These are phyloP conservation scores for Colletotrichum spaethianum DNA, from an alignment of 2,329 filamentous ascomycete genomes.

Conservation along the genomic window DNA sequence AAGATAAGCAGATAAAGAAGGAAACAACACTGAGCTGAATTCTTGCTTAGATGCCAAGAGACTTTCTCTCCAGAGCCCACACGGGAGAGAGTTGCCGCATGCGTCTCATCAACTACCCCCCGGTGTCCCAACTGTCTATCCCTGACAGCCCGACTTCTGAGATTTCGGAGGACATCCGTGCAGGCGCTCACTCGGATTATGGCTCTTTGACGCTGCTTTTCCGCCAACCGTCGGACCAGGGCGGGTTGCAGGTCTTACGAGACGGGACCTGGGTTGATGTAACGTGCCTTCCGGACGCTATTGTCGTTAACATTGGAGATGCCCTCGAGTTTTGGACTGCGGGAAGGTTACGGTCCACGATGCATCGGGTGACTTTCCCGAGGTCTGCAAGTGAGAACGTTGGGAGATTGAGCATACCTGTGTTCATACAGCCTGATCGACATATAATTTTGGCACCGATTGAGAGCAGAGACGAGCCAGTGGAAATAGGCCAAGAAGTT, in stretches of 20 bases:
- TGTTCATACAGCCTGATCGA: constrained; percentile 41
- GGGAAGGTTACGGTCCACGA: constrained; percentile 86
- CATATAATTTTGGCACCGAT: constrained; percentile 38
- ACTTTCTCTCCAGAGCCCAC: constrained; percentile 70
- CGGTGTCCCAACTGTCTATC: constrained; percentile 78
- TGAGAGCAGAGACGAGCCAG: background rate
- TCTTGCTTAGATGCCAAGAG: constrained; percentile 51
- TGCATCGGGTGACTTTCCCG: constrained; percentile 88
- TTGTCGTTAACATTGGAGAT: constrained; percentile 83
- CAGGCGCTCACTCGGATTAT: constrained; percentile 94
- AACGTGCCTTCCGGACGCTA: constrained; percentile 55
- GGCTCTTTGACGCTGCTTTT: constrained; percentile 83
- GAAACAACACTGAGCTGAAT: background rate
- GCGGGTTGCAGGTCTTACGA: constrained; percentile 86
- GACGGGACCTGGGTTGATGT: constrained; percentile 64
- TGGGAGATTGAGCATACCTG: constrained; percentile 37
- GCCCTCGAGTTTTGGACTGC: constrained; percentile 90
- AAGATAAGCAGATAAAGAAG: background rate
- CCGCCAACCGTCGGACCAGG: constrained; percentile 79
- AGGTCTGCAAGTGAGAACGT: constrained; percentile 38
- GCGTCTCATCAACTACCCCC: constrained; percentile 69
- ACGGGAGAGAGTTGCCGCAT: constrained; percentile 54
- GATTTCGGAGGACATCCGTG: constrained; percentile 76
- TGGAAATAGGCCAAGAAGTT: background rate
- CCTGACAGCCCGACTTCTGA: constrained; percentile 47